Conservation (phyloP, 2,329 filamentous ascomycete species). For the Calonectria hongkongensis region DNA sequence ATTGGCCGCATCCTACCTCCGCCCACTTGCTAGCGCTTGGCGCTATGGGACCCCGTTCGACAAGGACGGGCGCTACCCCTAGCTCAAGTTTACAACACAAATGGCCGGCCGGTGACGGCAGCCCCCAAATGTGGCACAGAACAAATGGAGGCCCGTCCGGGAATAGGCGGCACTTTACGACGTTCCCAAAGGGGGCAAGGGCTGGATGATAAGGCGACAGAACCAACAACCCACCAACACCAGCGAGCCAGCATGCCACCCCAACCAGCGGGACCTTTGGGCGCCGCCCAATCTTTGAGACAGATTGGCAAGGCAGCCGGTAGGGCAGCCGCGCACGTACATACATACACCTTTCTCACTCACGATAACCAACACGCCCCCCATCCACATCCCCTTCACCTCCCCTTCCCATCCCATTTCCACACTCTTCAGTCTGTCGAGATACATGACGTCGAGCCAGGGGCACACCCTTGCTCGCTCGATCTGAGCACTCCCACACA, state of each 20-base stretch:
- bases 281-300: no score
- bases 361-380: slow-evolving; percentile 4
- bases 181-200: neutral
- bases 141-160: neutral
- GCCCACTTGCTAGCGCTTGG: neutral
- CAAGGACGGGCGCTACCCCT: slow-evolving; percentile 16
- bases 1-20: neutral
- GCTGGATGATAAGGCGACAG: neutral
- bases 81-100: neutral
- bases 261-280: neutral
- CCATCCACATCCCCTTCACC: neutral
- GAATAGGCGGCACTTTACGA: slow-evolving; percentile 5
- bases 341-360: neutral
- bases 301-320: no score
- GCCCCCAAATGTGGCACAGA: neutral
- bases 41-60: slow-evolving; percentile 2
- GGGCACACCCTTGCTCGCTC: slow-evolving; percentile 20
- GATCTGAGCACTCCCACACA: neutral
- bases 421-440: slow-evolving; percentile 9
- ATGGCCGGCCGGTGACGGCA: slow-evolving; percentile 12
- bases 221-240: slow-evolving; percentile 2
- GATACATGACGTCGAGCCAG: neutral
- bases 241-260: neutral
- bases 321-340: no score
- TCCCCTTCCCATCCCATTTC: slow-evolving; percentile 16